These are phyloP conservation scores for Chalaropsis ovoidea DNA, from an alignment of 2,329 filamentous ascomycete species.

Conservation along the genomic window DNA sequence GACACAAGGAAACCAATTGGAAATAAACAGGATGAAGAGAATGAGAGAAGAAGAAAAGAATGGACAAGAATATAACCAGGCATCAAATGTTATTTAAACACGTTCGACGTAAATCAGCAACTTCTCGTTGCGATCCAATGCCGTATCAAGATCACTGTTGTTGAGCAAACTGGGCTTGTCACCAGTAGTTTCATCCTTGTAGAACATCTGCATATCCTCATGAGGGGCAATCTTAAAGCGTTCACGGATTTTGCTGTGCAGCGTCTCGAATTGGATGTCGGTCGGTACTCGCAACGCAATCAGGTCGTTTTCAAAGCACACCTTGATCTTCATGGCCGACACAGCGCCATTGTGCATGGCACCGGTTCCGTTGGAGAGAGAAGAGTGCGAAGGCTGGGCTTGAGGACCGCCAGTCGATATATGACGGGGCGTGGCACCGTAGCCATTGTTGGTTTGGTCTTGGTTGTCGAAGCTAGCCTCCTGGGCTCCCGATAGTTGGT, in stretches of 20 bases:
- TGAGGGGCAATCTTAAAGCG: slow-evolving; percentile 61
- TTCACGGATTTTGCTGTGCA: slow-evolving; percentile 77
- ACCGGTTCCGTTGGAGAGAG: slow-evolving; percentile 28
- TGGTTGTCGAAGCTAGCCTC: slow-evolving; percentile 2
- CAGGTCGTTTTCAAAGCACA: slow-evolving; percentile 84
- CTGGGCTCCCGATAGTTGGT: slow-evolving; percentile 50
- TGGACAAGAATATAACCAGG: not conserved
- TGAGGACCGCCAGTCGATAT: slow-evolving; percentile 33
- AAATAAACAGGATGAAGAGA: not conserved
- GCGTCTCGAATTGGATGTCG: slow-evolving; percentile 65
- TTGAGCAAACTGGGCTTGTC: slow-evolving; percentile 65
- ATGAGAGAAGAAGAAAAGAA: not conserved
- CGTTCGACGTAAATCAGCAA: slow-evolving; percentile 63
- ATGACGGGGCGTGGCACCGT: slow-evolving; percentile 42
- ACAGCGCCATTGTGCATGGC: slow-evolving; percentile 26
- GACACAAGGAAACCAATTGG: slow-evolving; percentile 12
- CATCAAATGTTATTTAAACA: slow-evolving; percentile 31
- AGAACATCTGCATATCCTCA: slow-evolving; percentile 68
- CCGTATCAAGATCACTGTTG: slow-evolving; percentile 70
- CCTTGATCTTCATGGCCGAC: slow-evolving; percentile 78
- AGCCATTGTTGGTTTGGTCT: slow-evolving; percentile 45
- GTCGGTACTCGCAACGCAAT: slow-evolving; percentile 82
- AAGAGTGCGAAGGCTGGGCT: slow-evolving; percentile 43
- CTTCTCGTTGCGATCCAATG: slow-evolving; percentile 77
- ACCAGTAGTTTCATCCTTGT: slow-evolving; percentile 72